Conservation (phyloP, 2,329 filamentous ascomycete species). For the Cryphonectria carpinicola region DNA sequence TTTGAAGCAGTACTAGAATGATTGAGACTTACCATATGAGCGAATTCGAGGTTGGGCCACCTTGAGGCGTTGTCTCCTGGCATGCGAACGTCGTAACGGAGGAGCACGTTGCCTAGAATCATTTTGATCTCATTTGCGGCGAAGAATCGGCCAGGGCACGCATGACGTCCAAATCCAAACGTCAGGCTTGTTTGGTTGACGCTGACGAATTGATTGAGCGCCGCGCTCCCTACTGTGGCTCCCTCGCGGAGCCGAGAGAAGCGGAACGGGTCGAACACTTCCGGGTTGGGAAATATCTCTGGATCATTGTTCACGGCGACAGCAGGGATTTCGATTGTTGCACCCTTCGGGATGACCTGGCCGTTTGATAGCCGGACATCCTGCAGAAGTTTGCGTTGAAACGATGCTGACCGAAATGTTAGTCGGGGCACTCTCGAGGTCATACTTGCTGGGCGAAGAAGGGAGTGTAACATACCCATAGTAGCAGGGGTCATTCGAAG, state of each 20-base stretch:
- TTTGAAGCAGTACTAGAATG: not conserved
- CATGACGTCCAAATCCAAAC: constrained; percentile 46
- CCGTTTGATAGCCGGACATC: constrained; percentile 58
- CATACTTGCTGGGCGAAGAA: not conserved
- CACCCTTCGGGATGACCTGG: constrained; percentile 49
- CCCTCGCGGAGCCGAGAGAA: constrained; percentile 42
- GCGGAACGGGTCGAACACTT: constrained; percentile 45
- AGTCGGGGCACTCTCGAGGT: no score
- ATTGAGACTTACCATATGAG: not conserved
- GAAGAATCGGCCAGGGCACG: constrained; percentile 45
- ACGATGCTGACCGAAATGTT: constrained; percentile 41
- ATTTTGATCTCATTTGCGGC: constrained; percentile 43
- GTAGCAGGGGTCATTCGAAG: constrained; percentile 33
- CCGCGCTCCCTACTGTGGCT: constrained; percentile 33
- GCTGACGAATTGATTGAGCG: constrained; percentile 46
- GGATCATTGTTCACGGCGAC: constrained; percentile 44
- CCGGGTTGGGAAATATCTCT: constrained; percentile 41
- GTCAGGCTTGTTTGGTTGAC: constrained; percentile 38
- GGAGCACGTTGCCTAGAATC: constrained; percentile 36
- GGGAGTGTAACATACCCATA: constrained; percentile 37
- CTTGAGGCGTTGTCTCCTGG: not conserved
- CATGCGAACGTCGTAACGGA: constrained; percentile 35
- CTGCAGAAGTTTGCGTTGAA: constrained; percentile 53
- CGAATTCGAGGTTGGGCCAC: constrained; percentile 9
- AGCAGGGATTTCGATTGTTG: constrained; percentile 45